These are phyloP conservation scores for Chrysopogon serrulatus DNA, from an alignment of 176 grass and related monocot species.

Conservation along the genomic window DNA sequence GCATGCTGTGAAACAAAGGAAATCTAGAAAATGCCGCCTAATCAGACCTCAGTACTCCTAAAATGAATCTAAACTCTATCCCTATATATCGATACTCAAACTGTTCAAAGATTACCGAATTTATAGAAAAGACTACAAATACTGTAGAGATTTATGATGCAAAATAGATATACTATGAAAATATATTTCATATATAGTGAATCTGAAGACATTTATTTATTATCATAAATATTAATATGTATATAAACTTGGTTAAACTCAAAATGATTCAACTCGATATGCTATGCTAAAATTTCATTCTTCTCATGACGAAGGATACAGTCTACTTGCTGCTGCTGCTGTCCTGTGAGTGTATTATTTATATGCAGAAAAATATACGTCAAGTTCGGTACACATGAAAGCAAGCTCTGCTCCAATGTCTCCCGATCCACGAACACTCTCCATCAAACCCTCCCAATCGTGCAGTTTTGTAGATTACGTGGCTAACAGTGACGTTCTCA, in stretches of 20 bases:
- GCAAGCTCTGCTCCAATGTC: conserved; percentile 36
- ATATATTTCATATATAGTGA: neutral
- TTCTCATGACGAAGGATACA: neutral
- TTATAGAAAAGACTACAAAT: neutral
- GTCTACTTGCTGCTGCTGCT: neutral
- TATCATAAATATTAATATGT: too few species aligned
- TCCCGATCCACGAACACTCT: conserved; percentile 30
- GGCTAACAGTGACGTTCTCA: neutral
- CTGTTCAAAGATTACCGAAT: neutral
- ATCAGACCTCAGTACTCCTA: neutral
- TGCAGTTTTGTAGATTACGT: neutral
- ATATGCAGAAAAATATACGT: neutral
- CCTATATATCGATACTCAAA: neutral
- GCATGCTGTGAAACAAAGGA: too few species aligned
- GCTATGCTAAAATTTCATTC: neutral
- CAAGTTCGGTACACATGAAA: conserved; percentile 30
- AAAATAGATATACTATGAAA: neutral
- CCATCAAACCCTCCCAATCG: conserved; percentile 12
- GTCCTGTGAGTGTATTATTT: neutral
- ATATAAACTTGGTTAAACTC: too few species aligned
- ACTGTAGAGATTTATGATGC: too few species aligned
- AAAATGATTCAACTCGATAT: too few species aligned
- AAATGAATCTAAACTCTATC: neutral
- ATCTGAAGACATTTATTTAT: neutral
- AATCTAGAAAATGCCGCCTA: too few species aligned